Percentiles rank a stretch among this genome's conserved stretches.
Evolutionary conservation across 176 grass and related monocot genomes (phyloP).

Genomic region (Musa itinerans): DNA sequence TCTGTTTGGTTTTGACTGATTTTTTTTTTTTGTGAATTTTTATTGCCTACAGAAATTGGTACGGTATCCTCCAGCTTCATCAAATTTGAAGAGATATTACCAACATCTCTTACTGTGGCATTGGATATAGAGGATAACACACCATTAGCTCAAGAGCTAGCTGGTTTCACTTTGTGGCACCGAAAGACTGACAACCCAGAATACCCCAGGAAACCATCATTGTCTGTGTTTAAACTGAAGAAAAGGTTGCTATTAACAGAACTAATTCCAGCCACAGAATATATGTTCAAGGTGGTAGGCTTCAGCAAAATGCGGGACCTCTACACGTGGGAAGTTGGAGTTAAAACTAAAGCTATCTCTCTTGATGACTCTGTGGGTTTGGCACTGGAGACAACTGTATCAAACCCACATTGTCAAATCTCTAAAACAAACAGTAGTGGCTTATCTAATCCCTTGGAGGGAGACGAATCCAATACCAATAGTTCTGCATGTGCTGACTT

Average conservation of each 20-base stretch:
- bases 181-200: conserved; percentile 29
- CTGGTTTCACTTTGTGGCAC: conserved; percentile 72
- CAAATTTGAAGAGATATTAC: conserved; percentile 53
- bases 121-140: conserved; percentile 42
- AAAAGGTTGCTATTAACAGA: conserved; percentile 44
- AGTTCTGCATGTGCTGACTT: conserved; percentile 76
- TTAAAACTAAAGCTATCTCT: conserved; percentile 38
- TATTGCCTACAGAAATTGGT: conserved; percentile 52
- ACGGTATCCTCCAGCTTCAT: conserved; percentile 43
- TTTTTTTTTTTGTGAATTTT: conserved; percentile 21
- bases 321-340: conserved; percentile 52
- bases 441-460: conserved; percentile 79
- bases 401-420: conserved; percentile 37
- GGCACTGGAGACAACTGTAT: conserved; percentile 18
- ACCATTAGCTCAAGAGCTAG: conserved; percentile 30
- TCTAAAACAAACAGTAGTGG: conserved; percentile 81
- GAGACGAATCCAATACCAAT: conserved; percentile 87
- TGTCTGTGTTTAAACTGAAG: conserved; percentile 38
- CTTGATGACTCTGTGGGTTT: conserved; percentile 31
- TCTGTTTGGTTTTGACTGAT: background rate
- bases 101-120: conserved; percentile 44
- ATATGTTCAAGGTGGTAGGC: conserved; percentile 65
- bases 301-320: conserved; percentile 40
- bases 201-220: conserved; percentile 39
- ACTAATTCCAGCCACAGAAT: conserved; percentile 53